These are phyloP conservation scores for Pyrus hybrid DNA, from an alignment of 331 rosid genomes.

Conservation along the genomic window DNA sequence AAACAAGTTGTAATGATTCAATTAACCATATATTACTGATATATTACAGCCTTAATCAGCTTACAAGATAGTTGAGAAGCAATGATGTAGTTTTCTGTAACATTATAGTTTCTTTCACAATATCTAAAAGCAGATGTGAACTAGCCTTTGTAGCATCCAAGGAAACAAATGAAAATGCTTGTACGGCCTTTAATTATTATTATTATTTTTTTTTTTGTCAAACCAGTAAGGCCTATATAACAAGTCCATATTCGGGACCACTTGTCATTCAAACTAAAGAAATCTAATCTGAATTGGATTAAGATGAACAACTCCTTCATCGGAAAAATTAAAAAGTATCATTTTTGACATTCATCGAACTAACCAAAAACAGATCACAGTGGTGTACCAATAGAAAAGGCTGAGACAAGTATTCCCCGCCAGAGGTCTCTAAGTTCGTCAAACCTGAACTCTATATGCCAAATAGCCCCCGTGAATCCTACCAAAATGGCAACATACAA, in stretches of 20 bases:
- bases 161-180: not conserved
- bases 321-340: not conserved
- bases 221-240: not conserved
- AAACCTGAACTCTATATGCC: constrained; percentile 88
- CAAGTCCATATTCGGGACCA: not conserved
- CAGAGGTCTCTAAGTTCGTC: constrained; percentile 93
- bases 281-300: not conserved
- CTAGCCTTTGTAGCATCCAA: not conserved
- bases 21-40: not conserved
- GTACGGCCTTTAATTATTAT: too few relatives aligned
- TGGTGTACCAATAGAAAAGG: constrained; percentile 59
- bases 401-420: constrained; percentile 80
- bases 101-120: not conserved
- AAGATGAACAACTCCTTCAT: not conserved
- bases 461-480: constrained; percentile 68
- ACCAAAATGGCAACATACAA: constrained; percentile 61
- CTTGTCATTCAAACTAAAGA: not conserved
- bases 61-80: not conserved
- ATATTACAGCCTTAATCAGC: not conserved
- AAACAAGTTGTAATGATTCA: constrained; percentile 4
- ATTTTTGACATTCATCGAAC: not conserved
- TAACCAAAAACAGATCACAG: constrained; percentile 5
- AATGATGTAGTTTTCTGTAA: not conserved
- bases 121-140: not conserved
- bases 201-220: too few relatives aligned